phyloP scores from a whole-genome alignment of 352 stramenopile species.

The Phytophthora sojae region DNA sequence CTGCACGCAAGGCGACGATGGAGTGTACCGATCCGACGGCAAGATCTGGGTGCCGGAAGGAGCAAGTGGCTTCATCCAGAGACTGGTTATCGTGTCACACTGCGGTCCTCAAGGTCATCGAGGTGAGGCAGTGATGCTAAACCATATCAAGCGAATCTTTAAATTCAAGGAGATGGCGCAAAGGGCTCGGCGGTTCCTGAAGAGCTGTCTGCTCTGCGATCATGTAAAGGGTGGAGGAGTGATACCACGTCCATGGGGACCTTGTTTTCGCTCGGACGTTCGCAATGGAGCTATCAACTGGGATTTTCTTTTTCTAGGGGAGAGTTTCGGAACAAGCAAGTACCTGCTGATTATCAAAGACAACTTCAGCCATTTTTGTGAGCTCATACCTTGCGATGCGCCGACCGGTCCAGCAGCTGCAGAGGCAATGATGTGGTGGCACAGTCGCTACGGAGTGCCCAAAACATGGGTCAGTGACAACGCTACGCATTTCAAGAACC shows the following conservation, averaged over 20 bases:
- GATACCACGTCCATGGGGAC: too few relatives aligned
- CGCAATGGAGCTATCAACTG: too few relatives aligned
- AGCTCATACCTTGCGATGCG: constrained; percentile 9
- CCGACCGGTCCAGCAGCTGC: constrained; percentile 4
- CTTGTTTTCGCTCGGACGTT: too few relatives aligned
- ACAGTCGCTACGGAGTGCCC: constrained; percentile 1
- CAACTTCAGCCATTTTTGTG: constrained; percentile 23
- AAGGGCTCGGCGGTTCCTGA: too few relatives aligned
- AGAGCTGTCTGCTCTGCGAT: too few relatives aligned
- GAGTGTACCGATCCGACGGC: background rate
- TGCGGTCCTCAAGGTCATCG: too few relatives aligned
- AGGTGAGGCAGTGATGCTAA: too few relatives aligned
- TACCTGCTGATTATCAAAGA: constrained; percentile 17
- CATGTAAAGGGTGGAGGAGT: too few relatives aligned
- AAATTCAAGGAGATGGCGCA: too few relatives aligned
- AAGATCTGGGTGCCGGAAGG: constrained; percentile 8
- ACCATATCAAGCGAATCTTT: too few relatives aligned
- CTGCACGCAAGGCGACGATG: background rate
- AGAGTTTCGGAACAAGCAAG: background rate
- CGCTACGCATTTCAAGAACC: constrained; percentile 10
- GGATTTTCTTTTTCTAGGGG: too few relatives aligned
- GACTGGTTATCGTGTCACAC: background rate
- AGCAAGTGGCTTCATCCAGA: constrained; percentile 4
- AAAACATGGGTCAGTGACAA: constrained; percentile 3
- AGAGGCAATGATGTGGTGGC: constrained; percentile 11